Conservation (phyloP, 495 filamentous ascomycete species). For the Penicillium fimorum region DNA sequence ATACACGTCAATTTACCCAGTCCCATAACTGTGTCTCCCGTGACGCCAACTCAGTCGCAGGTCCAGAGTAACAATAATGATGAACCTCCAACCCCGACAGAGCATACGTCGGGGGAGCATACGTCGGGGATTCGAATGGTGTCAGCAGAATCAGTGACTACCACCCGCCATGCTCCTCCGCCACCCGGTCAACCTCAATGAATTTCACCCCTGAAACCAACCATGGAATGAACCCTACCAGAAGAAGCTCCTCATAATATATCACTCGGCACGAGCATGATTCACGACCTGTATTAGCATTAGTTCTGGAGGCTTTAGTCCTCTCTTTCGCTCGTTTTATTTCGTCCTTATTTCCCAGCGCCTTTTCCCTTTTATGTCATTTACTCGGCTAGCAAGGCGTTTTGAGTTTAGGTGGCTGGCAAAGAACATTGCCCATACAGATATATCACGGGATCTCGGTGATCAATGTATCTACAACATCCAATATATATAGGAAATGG, state of each 20-base stretch:
- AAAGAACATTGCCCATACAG: background rate
- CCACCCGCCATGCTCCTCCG: background rate
- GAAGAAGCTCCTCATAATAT: background rate
- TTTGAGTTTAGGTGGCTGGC: constrained; percentile 1
- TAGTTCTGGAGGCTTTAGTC: background rate
- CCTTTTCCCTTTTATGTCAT: background rate
- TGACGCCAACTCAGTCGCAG: constrained; percentile 25
- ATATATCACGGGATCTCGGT: background rate
- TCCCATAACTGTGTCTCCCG: constrained; percentile 33
- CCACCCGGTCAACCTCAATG: background rate
- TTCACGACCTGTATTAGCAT: constrained; percentile 18
- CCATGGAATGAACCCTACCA: too few species aligned
- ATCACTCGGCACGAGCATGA: constrained; percentile 6
- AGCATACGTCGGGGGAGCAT: background rate
- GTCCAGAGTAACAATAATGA: constrained; percentile 10
- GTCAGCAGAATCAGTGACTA: background rate
- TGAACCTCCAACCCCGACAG: constrained; percentile 12
- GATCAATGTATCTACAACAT: background rate
- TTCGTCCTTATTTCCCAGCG: background rate
- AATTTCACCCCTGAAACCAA: background rate
- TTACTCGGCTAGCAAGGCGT: constrained; percentile 10
- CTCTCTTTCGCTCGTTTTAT: background rate
- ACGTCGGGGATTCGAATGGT: background rate
- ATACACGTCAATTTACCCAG: constrained; percentile 44
- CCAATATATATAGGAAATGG: background rate